These are phyloP conservation scores for Streptanthus diversifolius DNA, from an alignment of 345 rosid genomes.

Conservation along the genomic window DNA sequence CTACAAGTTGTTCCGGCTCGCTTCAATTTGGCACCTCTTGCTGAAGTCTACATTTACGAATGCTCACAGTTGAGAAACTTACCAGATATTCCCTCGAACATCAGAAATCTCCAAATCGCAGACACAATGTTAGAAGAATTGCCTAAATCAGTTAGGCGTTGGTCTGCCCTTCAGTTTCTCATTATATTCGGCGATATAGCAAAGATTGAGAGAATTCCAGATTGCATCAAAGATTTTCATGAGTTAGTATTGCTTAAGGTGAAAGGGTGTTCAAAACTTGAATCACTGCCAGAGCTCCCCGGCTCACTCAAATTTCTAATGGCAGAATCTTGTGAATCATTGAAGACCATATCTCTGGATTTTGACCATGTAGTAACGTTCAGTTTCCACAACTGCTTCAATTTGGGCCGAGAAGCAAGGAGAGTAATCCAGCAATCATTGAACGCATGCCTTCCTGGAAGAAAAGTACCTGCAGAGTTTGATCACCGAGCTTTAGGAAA, in stretches of 20 bases:
- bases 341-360: background rate
- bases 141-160: background rate
- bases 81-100: constrained; percentile 16
- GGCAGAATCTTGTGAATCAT: background rate
- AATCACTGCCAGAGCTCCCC: constrained; percentile 16
- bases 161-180: background rate
- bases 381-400: background rate
- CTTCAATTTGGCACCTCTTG: constrained; percentile 1
- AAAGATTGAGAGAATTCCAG: background rate
- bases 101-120: background rate
- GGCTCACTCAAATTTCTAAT: background rate
- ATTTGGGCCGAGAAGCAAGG: background rate
- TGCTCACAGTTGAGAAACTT: constrained; percentile 19
- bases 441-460: background rate
- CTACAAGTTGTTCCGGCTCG: constrained; percentile 1
- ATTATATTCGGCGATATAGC: background rate
- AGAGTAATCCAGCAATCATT: background rate
- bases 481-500: background rate
- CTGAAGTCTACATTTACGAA: background rate
- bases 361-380: background rate
- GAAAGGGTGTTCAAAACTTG: background rate
- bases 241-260: background rate
- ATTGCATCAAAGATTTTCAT: background rate
- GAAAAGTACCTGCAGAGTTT: background rate
- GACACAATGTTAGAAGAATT: constrained; percentile 5